Conservation (phyloP, 305 asterid genomes). For the Fraxinus angustifolia region DNA sequence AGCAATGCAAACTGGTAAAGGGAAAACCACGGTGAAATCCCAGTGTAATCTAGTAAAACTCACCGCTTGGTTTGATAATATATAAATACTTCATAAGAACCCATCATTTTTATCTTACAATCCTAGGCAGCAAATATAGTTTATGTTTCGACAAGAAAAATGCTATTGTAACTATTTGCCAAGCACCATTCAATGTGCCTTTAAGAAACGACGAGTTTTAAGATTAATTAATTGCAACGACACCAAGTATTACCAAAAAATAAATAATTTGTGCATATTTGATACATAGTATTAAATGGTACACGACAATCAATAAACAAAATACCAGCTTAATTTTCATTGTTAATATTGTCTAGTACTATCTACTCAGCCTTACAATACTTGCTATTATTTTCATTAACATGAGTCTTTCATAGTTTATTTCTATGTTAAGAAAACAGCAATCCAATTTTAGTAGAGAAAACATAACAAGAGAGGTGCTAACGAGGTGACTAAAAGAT, state of each 20-base stretch:
- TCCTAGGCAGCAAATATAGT: background rate
- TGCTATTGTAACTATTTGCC: background rate
- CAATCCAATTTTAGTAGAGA: background rate
- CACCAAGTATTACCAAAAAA: background rate
- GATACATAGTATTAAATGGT: too few relatives aligned
- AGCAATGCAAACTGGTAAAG: conserved; percentile 73
- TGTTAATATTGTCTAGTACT: background rate
- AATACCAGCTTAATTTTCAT: too few relatives aligned
- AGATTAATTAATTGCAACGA: background rate
- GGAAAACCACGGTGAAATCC: conserved; percentile 12
- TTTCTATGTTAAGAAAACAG: background rate
- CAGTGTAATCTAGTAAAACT: conserved; percentile 8
- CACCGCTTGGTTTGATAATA: background rate
- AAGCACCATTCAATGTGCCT: background rate
- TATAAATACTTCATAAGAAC: background rate
- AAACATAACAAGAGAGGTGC: background rate
- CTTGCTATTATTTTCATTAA: background rate
- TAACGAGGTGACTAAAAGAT: background rate
- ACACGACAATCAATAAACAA: background rate
- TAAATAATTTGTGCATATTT: background rate
- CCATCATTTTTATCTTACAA: background rate
- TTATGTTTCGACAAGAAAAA: background rate
- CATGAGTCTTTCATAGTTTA: background rate
- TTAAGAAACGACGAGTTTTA: background rate
- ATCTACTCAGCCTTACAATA: background rate